Base-by-base conservation (phyloP, 2,329 filamentous ascomycete species). In the Talaromyces sp. region DNA sequence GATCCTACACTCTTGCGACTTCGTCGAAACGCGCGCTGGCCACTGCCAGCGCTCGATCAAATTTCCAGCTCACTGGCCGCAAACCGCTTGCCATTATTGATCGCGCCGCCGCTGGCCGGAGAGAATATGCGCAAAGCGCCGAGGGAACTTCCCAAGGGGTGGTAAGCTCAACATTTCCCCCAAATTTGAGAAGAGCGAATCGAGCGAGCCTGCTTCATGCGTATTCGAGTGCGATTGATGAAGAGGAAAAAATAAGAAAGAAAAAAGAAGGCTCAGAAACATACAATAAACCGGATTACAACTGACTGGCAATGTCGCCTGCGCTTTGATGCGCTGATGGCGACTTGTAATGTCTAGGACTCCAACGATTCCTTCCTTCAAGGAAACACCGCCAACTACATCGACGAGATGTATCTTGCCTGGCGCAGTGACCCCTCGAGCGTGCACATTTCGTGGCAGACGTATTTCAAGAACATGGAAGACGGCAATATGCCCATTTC, bases 381-480 rank as follows among this genome's bases (percentile, higher is more conserved):
- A 65, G 95, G 95, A 68, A 98, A 91, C 82, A 95, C 93, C 63
- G 95, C 95, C 78, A 97, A 96, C 82, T 99, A 99, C 81, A 91
- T 99, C 75, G 95, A 99, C 78, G 95, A 97, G 82, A 99, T 99
- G 95, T 99, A 99, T 80, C 82, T 97, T 81, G 88, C 93, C 75
- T 99, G 95, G 95, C 96, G 93, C 80, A 83, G 90, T 66, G 92
- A 99, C 70, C 93, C 95, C 57, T 85, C 87, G 70, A 96, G 91
- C 73, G 95, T 99, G 62, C 95, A 99, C 79, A 84, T 96, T 70
- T 99, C 95, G 76, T 99, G 95, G 95, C 93, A 96, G 81, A 88
- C 96, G 74, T 99, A 99, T 85, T 99, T 99, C 85, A 91, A 88
- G 81, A 99, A 99, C 81, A 97, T 99, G 90, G 95, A 99, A 82